Percentiles rank a stretch among this genome's conserved stretches.
Evolutionary conservation across 768 basidiomycete genomes (phyloP).

Genomic region (Boletus sp.): DNA sequence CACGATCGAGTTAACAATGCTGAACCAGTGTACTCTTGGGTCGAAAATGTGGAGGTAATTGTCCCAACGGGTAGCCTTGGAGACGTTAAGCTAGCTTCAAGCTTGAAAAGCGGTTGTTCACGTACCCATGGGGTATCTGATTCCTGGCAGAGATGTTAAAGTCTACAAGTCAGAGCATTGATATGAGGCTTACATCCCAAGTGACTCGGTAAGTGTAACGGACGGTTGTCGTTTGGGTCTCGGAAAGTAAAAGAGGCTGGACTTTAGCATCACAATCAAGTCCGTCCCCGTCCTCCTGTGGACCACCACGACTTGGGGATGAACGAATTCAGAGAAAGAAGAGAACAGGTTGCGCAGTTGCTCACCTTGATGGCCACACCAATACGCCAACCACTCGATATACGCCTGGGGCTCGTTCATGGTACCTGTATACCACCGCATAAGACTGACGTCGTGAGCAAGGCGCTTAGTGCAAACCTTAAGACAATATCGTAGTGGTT

Average conservation of each 20-base stretch:
- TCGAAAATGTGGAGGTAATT: conserved; percentile 93
- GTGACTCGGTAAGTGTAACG: conserved; percentile 86
- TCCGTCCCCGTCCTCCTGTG: conserved; percentile 39
- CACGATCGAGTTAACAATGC: conserved; percentile 86
- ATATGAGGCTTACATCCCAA: conserved; percentile 63
- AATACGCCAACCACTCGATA: conserved; percentile 90
- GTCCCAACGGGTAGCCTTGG: conserved; percentile 92
- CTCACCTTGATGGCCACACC: conserved; percentile 65
- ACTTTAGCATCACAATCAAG: conserved; percentile 50
- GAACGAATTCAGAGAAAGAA: conserved; percentile 3
- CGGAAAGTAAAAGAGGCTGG: conserved; percentile 56
- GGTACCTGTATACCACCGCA: conserved; percentile 56
- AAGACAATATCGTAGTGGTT: conserved; percentile 92
- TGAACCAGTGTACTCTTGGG: conserved; percentile 95
- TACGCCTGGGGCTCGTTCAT: conserved; percentile 61
- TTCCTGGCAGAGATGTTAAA: conserved; percentile 44
- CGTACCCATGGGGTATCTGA: conserved; percentile 82
- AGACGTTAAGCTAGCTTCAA: conserved; percentile 10
- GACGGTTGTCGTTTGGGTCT: conserved; percentile 57
- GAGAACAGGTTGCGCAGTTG: not conserved
- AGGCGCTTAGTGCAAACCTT: conserved; percentile 41
- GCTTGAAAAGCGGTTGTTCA: not conserved
- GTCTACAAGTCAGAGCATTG: not conserved
- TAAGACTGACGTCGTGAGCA: conserved; percentile 5
- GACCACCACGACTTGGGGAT: conserved; percentile 55